phyloP scores from a whole-genome alignment of 2,329 filamentous ascomycete genomes.

The Fusarium beomiforme region DNA sequence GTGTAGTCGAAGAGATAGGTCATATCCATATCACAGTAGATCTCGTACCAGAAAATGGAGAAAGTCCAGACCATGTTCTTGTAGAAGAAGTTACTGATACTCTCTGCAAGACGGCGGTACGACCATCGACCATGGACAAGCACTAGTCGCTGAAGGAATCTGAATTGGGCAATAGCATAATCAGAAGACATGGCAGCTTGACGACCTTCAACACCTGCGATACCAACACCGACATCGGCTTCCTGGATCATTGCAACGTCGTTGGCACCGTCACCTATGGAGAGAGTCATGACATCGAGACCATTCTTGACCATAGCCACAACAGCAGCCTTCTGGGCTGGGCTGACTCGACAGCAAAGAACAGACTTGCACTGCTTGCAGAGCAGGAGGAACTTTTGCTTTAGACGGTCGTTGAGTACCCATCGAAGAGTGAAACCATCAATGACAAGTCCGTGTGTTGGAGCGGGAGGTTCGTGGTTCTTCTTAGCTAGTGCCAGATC shows the following conservation, averaged over 20 bases:
- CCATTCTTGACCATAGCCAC: slow-evolving; percentile 95
- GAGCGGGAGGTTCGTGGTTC: slow-evolving; percentile 85
- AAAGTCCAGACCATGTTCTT: slow-evolving; percentile 99
- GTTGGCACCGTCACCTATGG: slow-evolving; percentile 93
- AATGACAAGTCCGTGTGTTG: slow-evolving; percentile 93
- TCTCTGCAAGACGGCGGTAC: slow-evolving; percentile 92
- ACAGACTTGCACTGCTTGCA: slow-evolving; percentile 98
- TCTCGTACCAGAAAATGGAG: slow-evolving; percentile 96
- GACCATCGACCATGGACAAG: slow-evolving; percentile 95
- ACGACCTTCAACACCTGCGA: slow-evolving; percentile 90
- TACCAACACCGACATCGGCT: slow-evolving; percentile 95
- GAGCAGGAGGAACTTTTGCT: slow-evolving; percentile 91
- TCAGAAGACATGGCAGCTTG: slow-evolving; percentile 97
- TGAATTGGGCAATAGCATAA: slow-evolving; percentile 94
- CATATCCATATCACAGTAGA: slow-evolving; percentile 95
- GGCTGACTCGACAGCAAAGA: slow-evolving; percentile 95
- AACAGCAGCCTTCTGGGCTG: slow-evolving; percentile 96
- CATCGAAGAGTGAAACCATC: slow-evolving; percentile 94
- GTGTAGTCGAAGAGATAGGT: slow-evolving; percentile 98
- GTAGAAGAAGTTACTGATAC: slow-evolving; percentile 99
- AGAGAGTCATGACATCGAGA: slow-evolving; percentile 94
- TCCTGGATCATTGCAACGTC: slow-evolving; percentile 99
- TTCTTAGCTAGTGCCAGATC: slow-evolving; percentile 82
- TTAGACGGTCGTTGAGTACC: slow-evolving; percentile 82
- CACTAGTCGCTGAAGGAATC: slow-evolving; percentile 84